Conservation (phyloP, 179 eudicot genomes). For the Heliamphora pulchella region DNA sequence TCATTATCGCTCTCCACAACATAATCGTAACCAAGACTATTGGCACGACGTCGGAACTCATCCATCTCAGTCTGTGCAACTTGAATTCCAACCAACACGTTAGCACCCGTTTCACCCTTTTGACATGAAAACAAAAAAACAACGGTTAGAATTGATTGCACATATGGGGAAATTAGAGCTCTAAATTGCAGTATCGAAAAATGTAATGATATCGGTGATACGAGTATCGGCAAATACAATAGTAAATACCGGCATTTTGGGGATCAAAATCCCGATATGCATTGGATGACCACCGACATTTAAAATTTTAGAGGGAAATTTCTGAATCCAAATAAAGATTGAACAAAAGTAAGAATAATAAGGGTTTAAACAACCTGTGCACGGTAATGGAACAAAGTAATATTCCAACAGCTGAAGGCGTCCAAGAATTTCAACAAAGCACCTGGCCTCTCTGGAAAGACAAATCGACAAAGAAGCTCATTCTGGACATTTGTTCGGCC, state of each 20-base stretch:
- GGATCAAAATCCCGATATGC: too few relatives aligned
- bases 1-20: slow-evolving; percentile 50
- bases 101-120: slow-evolving; percentile 89
- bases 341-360: not conserved
- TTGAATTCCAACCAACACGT: slow-evolving; percentile 92
- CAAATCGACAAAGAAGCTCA: slow-evolving; percentile 80
- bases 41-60: slow-evolving; percentile 52
- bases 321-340: not conserved
- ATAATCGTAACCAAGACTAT: slow-evolving; percentile 60
- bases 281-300: too few relatives aligned
- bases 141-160: not conserved
- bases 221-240: too few relatives aligned
- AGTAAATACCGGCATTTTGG: too few relatives aligned
- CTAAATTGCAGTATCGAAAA: too few relatives aligned
- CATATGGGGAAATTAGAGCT: too few relatives aligned
- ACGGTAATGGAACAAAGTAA: slow-evolving; percentile 92
- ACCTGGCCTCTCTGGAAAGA: slow-evolving; percentile 92
- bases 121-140: not conserved
- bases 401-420: slow-evolving; percentile 85
- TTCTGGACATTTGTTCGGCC: slow-evolving; percentile 61
- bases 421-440: slow-evolving; percentile 81
- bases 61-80: slow-evolving; percentile 47
- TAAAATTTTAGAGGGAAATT: not conserved
- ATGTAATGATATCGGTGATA: too few relatives aligned
- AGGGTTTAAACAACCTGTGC: slow-evolving; percentile 46